phyloP scores from a whole-genome alignment of 768 basidiomycete species.

The Hortiboletus flavorubellus region DNA sequence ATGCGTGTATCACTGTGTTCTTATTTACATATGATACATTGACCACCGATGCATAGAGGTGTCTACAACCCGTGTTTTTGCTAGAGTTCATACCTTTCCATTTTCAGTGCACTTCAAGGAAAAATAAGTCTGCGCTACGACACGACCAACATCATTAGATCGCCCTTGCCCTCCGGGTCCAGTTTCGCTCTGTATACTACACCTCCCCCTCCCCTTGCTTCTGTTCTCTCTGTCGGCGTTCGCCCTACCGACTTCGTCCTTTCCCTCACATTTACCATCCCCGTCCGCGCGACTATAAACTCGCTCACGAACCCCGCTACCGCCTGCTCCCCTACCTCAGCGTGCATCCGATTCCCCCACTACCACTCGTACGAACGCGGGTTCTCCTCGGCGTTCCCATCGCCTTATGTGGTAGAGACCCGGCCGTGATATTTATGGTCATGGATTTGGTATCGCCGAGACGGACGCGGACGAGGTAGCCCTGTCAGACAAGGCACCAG shows the following conservation, averaged over 20 bases:
- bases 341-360: constrained; percentile 78
- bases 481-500: not conserved
- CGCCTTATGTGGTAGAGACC: too few species aligned
- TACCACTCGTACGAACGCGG: constrained; percentile 62
- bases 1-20: constrained; percentile 3
- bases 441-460: too few species aligned
- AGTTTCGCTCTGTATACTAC: too few species aligned
- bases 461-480: too few species aligned
- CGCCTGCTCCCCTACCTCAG: constrained; percentile 81
- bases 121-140: too few species aligned
- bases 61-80: too few species aligned
- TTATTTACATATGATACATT: not conserved
- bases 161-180: too few species aligned
- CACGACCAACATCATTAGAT: too few species aligned
- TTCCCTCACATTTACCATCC: constrained; percentile 9
- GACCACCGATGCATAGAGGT: not conserved
- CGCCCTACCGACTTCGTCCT: not conserved
- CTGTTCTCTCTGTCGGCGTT: too few species aligned
- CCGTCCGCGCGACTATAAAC: not conserved
- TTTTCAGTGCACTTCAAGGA: too few species aligned
- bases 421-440: too few species aligned
- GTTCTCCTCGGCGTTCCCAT: not conserved
- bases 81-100: not conserved
- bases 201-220: too few species aligned
- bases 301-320: constrained; percentile 67